Conservation (phyloP, 257 asterid species). For the Asclepias syriaca region DNA sequence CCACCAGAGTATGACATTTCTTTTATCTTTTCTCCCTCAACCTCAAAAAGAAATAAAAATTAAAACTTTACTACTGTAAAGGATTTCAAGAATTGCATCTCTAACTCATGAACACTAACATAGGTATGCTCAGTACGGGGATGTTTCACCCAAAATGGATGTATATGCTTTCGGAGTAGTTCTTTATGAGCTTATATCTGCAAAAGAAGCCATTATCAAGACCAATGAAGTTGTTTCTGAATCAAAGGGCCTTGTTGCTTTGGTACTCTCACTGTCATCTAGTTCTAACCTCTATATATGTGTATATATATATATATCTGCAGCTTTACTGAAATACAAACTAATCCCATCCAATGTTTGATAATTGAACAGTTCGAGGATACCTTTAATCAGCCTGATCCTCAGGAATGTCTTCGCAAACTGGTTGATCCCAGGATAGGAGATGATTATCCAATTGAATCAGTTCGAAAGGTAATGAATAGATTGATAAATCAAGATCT, state of each 20-base stretch:
- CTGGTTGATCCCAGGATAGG: slow-evolving; percentile 74
- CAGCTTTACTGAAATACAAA: background rate
- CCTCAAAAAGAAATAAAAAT: too few relatives aligned
- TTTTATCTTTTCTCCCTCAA: background rate
- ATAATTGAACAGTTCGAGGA: slow-evolving; percentile 58
- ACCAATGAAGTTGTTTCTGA: slow-evolving; percentile 50
- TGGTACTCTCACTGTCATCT: slow-evolving; percentile 37
- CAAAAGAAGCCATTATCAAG: slow-evolving; percentile 63
- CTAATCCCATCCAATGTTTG: background rate
- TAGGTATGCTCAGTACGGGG: slow-evolving; percentile 84
- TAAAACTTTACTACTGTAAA: too few relatives aligned
- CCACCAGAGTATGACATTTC: slow-evolving; percentile 62
- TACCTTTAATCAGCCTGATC: slow-evolving; percentile 45
- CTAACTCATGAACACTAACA: background rate
- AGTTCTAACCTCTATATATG: background rate
- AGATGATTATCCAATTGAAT: slow-evolving; percentile 54
- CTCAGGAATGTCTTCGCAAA: slow-evolving; percentile 38
- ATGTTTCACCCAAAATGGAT: slow-evolving; percentile 66
- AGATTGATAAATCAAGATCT: background rate
- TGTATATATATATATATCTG: background rate
- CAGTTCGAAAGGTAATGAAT: slow-evolving; percentile 52
- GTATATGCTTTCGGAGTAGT: slow-evolving; percentile 91
- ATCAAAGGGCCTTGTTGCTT: slow-evolving; percentile 63
- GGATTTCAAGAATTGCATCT: background rate
- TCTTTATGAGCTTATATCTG: slow-evolving; percentile 69